phyloP scores from a whole-genome alignment of 2,329 filamentous ascomycete genomes.

The Lasiodiplodia sp. region DNA sequence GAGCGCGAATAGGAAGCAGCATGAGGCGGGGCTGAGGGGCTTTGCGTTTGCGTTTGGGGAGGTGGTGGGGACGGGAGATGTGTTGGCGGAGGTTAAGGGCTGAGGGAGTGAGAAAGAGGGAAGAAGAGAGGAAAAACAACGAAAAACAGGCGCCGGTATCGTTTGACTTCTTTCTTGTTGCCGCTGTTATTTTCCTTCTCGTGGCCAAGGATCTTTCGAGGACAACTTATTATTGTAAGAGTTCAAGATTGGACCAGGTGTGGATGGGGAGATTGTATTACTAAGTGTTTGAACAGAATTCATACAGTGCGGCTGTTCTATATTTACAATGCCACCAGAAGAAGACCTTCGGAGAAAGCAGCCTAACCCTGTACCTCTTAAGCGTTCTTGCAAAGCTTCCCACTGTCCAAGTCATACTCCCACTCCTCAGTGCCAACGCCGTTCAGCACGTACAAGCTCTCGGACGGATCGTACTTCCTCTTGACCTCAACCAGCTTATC shows the following conservation, averaged over 20 bases:
- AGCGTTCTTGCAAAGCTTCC: conserved; percentile 33
- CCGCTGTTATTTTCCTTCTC: too few species aligned
- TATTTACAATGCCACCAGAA: not conserved
- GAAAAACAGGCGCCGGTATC: too few species aligned
- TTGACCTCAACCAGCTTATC: conserved; percentile 31
- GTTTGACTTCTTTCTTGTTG: too few species aligned
- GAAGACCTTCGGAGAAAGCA: not conserved
- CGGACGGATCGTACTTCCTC: conserved; percentile 33
- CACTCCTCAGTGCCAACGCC: conserved; percentile 37
- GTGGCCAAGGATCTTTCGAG: too few species aligned
- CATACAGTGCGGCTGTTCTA: too few species aligned
- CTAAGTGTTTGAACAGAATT: too few species aligned
- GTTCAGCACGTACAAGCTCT: conserved; percentile 36
- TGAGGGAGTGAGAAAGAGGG: not conserved
- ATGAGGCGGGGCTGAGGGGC: conserved; percentile 42
- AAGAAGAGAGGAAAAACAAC: not conserved
- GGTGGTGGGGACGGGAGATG: conserved; percentile 42
- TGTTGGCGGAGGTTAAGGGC: conserved; percentile 33
- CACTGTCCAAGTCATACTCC: conserved; percentile 37
- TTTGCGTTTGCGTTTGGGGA: conserved; percentile 50
- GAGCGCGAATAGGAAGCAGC: conserved; percentile 45
- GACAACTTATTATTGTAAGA: too few species aligned
- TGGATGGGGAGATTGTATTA: too few species aligned
- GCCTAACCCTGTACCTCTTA: not conserved
- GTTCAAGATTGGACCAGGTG: too few species aligned